Evolutionary conservation across 768 basidiomycete genomes (phyloP).

Genomic region (Hortiboletus flavorubellus): DNA sequence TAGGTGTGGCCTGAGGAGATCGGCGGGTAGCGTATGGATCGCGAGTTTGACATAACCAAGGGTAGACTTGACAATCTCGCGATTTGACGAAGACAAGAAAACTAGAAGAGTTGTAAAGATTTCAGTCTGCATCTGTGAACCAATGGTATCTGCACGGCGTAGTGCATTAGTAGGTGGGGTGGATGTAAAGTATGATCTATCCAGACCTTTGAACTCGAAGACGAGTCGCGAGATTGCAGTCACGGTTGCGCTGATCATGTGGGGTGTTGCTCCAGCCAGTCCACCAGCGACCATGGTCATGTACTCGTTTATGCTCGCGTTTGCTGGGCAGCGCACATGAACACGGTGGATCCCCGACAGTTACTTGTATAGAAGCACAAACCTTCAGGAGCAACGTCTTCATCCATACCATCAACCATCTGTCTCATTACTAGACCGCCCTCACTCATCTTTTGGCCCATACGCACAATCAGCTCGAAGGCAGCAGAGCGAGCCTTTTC

Average conservation of each 20-base stretch:
- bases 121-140: conserved; percentile 71
- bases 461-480: conserved; percentile 84
- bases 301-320: conserved; percentile 84
- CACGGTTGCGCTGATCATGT: conserved; percentile 98
- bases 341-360: conserved; percentile 1
- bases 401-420: conserved; percentile 82
- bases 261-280: conserved; percentile 86
- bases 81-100: conserved; percentile 90
- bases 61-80: conserved; percentile 96
- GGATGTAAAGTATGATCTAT: neutral
- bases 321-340: conserved; percentile 37
- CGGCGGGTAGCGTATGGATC: conserved; percentile 75
- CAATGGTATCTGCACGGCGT: conserved; percentile 54
- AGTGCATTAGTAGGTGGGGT: neutral
- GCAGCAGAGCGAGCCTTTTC: conserved; percentile 87
- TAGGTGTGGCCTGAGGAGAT: conserved; percentile 75
- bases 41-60: conserved; percentile 94
- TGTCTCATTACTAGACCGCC: conserved; percentile 81
- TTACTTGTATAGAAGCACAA: conserved; percentile 3
- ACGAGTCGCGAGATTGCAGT: conserved; percentile 91
- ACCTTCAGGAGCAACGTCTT: conserved; percentile 51
- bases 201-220: conserved; percentile 90
- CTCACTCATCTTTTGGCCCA: conserved; percentile 88
- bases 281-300: conserved; percentile 97
- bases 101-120: conserved; percentile 83